Base-by-base conservation (phyloP, 495 filamentous ascomycete species). In the Penicillium antarcticum region DNA sequence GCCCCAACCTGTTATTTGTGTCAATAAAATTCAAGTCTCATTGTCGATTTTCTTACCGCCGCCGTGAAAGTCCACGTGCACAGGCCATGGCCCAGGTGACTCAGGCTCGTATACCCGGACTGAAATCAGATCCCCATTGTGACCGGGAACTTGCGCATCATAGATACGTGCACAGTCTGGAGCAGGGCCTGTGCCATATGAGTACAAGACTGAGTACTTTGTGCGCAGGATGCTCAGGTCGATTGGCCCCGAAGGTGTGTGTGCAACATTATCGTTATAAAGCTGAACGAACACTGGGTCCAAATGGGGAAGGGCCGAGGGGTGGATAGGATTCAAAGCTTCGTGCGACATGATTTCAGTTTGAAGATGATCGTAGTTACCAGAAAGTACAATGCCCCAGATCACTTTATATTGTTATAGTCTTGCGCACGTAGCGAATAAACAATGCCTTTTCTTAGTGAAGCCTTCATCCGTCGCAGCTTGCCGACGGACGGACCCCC, bases 21-120 rank as follows among this genome's bases (percentile, higher is more conserved):
- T 33, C 34, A 42, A 31, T 51, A 29, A 8, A 29, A 8, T 1
- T n/a, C 36, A 18, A 44, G 11, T 42, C 6, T 39, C 5, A 23
- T 43, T 32, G 2, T n/a, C 11, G 6, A 2, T 53, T 2, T 26
- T 36, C 19, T 26, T 47, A 66, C 51, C 54, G 52, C 51, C 58
- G 56, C 76, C 76, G 40, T 80, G 75, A 31, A 71, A 77, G 39
- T 80, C 77, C 12, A 80, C 45, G 43, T 80, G 75, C 0, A 75
- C 66, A 2, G 72, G 68, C 51, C 74, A 77, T 7, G 75, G 75
- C 1, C 74, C 75, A 0, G 64, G 46, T 51, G 51, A 60, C 46
- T 29, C 65, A 2, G 76, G 75, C 39, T 76, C 66, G 31, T 80
- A 80, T 0, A 75, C 67, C 10, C 71, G 65, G 9, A 74, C 66